A percentile compares a stretch with the other conserved stretches of the same genome.
These are phyloP conservation scores for Sarocladium oryzae DNA, from an alignment of 2,329 filamentous ascomycete species.

Conservation along the genomic window DNA sequence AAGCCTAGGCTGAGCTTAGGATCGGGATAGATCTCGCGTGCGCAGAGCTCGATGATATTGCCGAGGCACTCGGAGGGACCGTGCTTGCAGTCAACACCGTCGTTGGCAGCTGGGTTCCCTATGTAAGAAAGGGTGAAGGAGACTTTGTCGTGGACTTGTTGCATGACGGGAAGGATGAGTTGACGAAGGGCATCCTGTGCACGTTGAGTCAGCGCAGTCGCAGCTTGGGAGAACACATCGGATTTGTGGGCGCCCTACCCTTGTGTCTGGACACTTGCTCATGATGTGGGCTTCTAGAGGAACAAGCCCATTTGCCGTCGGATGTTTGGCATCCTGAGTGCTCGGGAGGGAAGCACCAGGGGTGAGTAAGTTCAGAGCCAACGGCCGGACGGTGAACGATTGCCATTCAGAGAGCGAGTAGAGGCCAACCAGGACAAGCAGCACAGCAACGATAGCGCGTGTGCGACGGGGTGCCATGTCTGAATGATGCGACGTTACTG, in stretches of 20 bases:
- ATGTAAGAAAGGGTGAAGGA: conserved; percentile 90
- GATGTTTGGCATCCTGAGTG: not conserved
- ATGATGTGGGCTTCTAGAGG: conserved; percentile 93
- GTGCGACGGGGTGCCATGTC: conserved; percentile 16
- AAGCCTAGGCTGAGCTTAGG: conserved; percentile 89
- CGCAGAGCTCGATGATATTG: conserved; percentile 91
- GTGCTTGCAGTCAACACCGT: conserved; percentile 83
- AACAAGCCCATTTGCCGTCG: conserved; percentile 37
- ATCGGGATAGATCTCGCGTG: conserved; percentile 72
- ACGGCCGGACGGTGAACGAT: conserved; percentile 3
- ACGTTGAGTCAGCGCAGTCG: not conserved
- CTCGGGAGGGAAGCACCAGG: conserved; percentile 6
- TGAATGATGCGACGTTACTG: not conserved
- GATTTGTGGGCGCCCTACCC: conserved; percentile 34
- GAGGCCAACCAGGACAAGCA: conserved; percentile 17
- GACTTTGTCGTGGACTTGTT: conserved; percentile 72
- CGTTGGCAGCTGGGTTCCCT: conserved; percentile 69
- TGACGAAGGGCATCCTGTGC: conserved; percentile 66
- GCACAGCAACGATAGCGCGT: conserved; percentile 18
- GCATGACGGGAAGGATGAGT: conserved; percentile 81
- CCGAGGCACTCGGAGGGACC: conserved; percentile 85
- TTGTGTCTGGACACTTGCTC: conserved; percentile 92
- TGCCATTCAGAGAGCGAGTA: conserved; percentile 6
- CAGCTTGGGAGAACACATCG: not conserved
- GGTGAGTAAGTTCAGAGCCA: conserved; percentile 9